Evolutionary conservation across 2,329 filamentous ascomycete species (phyloP).

Genomic region (Aspergillus ruber): DNA sequence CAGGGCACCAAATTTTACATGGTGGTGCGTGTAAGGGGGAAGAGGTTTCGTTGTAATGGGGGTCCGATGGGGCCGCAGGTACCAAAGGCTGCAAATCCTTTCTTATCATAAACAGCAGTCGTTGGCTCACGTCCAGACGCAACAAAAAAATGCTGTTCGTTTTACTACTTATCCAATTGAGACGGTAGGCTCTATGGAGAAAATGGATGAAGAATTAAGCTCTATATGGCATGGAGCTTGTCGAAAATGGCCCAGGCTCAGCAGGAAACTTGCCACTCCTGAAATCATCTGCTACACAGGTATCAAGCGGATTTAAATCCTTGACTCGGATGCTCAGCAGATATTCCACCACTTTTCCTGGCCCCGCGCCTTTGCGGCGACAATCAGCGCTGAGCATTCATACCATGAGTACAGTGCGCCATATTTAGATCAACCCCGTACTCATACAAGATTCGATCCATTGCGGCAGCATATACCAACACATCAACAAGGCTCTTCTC

Average conservation of each 20-base stretch:
- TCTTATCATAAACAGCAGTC: no score
- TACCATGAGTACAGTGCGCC: background rate
- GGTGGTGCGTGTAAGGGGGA: conserved; percentile 30
- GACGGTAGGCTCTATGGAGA: no score
- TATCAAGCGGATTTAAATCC: background rate
- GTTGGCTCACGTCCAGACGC: no score
- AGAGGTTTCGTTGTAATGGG: conserved; percentile 7
- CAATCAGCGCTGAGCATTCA: background rate
- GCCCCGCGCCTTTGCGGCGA: background rate
- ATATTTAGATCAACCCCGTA: background rate
- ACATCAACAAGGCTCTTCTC: background rate
- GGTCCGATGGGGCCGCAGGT: background rate
- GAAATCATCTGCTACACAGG: background rate
- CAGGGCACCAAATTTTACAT: conserved; percentile 37
- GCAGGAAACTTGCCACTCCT: background rate
- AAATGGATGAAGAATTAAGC: background rate
- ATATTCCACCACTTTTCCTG: background rate
- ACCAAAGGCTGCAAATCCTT: no score
- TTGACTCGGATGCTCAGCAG: background rate
- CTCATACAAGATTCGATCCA: background rate
- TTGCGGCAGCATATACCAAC: background rate
- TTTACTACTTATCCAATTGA: no score
- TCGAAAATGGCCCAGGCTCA: background rate
- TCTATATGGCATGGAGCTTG: background rate
- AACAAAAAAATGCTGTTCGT: no score